A percentile compares a stretch with the other conserved stretches of the same genome.
These are phyloP conservation scores for Paspalum vaginatum DNA, from an alignment of 176 grass and related monocot genomes.

Conservation along the genomic window DNA sequence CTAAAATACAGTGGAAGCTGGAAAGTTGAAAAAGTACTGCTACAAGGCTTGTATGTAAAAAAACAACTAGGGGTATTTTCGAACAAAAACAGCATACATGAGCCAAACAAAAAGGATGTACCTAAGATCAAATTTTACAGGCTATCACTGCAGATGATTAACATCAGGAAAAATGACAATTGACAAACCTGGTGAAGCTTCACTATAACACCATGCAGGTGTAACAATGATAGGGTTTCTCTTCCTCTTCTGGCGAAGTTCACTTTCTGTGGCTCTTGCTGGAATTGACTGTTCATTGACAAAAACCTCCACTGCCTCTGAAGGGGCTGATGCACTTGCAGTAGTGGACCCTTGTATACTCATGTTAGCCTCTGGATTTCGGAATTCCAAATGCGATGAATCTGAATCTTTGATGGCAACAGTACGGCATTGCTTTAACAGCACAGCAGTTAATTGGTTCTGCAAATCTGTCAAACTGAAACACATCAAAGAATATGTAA, in stretches of 20 bases:
- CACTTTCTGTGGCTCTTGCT: constrained; percentile 41
- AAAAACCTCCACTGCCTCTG: constrained; percentile 49
- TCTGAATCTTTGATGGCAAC: constrained; percentile 50
- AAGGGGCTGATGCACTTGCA: constrained; percentile 45
- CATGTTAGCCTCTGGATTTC: constrained; percentile 47
- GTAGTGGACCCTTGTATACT: constrained; percentile 37
- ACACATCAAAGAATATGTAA: constrained; percentile 40
- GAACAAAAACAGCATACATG: constrained; percentile 19
- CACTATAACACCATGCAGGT: constrained; percentile 93
- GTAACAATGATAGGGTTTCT: constrained; percentile 89
- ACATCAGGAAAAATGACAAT: constrained; percentile 52
- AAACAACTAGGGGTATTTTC: not conserved
- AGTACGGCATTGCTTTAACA: constrained; percentile 67
- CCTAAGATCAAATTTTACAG: constrained; percentile 4
- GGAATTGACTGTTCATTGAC: constrained; percentile 57
- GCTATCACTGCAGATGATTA: constrained; percentile 35
- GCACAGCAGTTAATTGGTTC: constrained; percentile 74
- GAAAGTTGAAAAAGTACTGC: not conserved
- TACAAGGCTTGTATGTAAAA: not conserved
- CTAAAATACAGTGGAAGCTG: not conserved
- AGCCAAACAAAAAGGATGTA: constrained; percentile 24
- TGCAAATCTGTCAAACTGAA: constrained; percentile 98
- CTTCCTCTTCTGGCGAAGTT: constrained; percentile 82
- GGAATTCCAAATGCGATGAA: constrained; percentile 42
- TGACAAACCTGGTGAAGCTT: constrained; percentile 67